Evolutionary conservation across 768 basidiomycete species (phyloP).

Genomic region (Lyophyllum shimeji): DNA sequence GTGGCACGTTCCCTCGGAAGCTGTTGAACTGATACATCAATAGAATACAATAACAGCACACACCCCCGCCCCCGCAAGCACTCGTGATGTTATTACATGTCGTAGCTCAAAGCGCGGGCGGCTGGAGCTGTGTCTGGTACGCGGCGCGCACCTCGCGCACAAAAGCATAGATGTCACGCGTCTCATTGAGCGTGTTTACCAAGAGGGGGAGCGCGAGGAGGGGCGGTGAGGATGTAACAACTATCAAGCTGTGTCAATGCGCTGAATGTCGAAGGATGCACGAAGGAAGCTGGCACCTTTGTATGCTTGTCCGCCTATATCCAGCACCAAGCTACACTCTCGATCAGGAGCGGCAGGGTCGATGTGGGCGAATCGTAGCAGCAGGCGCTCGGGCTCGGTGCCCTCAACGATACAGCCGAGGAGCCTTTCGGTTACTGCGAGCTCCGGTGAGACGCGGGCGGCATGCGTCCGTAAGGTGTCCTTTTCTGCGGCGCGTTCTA

Average conservation of each 20-base stretch:
- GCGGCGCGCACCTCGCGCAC: conserved; percentile 63
- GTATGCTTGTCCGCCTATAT: conserved; percentile 61
- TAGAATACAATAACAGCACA: no score
- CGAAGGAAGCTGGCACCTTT: conserved; percentile 46
- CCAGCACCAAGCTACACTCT: conserved; percentile 77
- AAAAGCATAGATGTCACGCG: conserved; percentile 69
- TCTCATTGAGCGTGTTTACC: conserved; percentile 68
- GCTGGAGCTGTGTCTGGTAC: conserved; percentile 35
- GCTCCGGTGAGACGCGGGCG: conserved; percentile 51
- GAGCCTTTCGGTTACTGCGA: conserved; percentile 53
- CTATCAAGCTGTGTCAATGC: conserved; percentile 34
- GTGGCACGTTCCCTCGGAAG: no score
- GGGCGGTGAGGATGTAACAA: conserved; percentile 76
- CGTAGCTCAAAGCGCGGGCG: background rate
- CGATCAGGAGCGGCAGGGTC: conserved; percentile 56
- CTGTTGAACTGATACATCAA: no score
- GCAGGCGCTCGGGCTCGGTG: conserved; percentile 66
- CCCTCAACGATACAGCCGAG: conserved; percentile 76
- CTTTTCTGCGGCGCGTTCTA: conserved; percentile 72
- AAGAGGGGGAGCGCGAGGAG: conserved; percentile 67
- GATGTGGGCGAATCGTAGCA: conserved; percentile 70
- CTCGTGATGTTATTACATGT: no score
- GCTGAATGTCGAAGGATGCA: background rate
- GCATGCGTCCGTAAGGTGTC: conserved; percentile 54
- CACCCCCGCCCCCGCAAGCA: no score